Conservation (phyloP, 805 yeast genomes). For the Hermanozyma aechmeae region DNA sequence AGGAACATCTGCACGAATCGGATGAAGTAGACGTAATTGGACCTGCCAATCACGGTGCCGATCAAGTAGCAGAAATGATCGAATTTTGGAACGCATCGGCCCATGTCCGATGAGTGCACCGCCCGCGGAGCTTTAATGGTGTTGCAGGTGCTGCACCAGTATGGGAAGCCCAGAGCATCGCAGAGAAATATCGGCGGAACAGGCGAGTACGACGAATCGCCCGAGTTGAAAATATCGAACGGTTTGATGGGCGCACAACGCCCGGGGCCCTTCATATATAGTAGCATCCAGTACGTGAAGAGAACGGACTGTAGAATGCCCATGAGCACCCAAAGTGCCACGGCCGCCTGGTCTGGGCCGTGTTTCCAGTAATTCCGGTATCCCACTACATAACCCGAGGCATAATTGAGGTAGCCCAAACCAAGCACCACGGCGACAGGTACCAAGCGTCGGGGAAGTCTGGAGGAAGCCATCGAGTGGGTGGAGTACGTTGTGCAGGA, state of each 20-base stretch:
- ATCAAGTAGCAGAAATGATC: constrained; percentile 84
- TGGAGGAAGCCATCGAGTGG: no score
- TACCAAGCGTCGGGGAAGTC: no score
- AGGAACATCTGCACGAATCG: constrained; percentile 37
- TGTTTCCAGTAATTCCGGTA: constrained; percentile 5
- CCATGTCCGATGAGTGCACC: constrained; percentile 54
- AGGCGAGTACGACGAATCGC: constrained; percentile 12
- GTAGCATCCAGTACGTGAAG: constrained; percentile 36
- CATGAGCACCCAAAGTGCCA: constrained; percentile 7
- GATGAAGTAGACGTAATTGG: constrained; percentile 53
- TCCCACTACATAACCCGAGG: constrained; percentile 7
- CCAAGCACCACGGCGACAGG: constrained; percentile 3
- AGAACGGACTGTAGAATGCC: constrained; percentile 3
- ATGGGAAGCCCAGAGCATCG: constrained; percentile 65
- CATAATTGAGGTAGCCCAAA: constrained; percentile 7
- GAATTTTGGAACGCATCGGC: constrained; percentile 58
- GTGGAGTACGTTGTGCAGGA: no score
- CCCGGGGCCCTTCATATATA: constrained; percentile 54
- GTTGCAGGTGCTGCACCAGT: constrained; percentile 63
- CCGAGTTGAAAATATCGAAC: constrained; percentile 16
- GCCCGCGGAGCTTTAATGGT: constrained; percentile 58
- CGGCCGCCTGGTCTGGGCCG: constrained; percentile 6
- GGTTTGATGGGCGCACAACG: constrained; percentile 25
- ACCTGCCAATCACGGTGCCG: constrained; percentile 61
- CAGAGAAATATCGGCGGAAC: constrained; percentile 60